Evolutionary conservation across 2,329 filamentous ascomycete genomes (phyloP), one percentile per base, ranked within the genome.

Genomic region (Akanthomyces lecanii): DNA sequence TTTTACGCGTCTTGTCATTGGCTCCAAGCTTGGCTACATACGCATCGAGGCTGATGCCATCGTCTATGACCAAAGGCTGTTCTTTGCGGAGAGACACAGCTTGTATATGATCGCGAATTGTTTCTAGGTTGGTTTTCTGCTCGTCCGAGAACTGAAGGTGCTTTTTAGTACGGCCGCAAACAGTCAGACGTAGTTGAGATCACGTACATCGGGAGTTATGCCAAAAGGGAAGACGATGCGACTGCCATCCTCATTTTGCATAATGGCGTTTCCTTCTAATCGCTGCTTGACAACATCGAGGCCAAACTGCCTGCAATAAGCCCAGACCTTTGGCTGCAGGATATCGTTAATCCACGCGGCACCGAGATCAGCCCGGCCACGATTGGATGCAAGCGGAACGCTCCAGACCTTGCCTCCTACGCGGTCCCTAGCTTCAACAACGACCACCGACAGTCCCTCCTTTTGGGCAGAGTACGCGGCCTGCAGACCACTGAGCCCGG

Each of bases 371-470:
- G 45, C 45, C 45, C 8, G n/a, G 45, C 45, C 45, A 25, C 45
- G 45, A 25, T 25, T 25, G 8, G n/a, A 25, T 7, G 21, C 45
- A 4, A 48, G 45, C 16, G 45, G 45, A 12, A 48, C 21, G 45
- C n/a, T 72, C 71, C 71, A 77, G 0, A 71, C 76, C 65, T 77
- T 77, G 1, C 78, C 78, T 5, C 78, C 77, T 0, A 80, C 76
- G 2, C 78, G 74, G 63, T 79, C 73, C 4, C 77, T 66, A 5
- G 77, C 77, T 60, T 80, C 78, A 0, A 80, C 68, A 12, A 79
- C 70, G 2, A 71, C 58, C 21, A 69, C 71, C 1, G 74, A 75
- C 0, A 72, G 65, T 0, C 75, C 76, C 0, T 71, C 67, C 36
- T 69, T 67, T 21, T 30, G 28, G 4, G 73, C 61, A 6, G 72